These are phyloP conservation scores for Moesziomyces antarcticus DNA, from an alignment of 1,284 basidiomycete species.

Conservation along the genomic window DNA sequence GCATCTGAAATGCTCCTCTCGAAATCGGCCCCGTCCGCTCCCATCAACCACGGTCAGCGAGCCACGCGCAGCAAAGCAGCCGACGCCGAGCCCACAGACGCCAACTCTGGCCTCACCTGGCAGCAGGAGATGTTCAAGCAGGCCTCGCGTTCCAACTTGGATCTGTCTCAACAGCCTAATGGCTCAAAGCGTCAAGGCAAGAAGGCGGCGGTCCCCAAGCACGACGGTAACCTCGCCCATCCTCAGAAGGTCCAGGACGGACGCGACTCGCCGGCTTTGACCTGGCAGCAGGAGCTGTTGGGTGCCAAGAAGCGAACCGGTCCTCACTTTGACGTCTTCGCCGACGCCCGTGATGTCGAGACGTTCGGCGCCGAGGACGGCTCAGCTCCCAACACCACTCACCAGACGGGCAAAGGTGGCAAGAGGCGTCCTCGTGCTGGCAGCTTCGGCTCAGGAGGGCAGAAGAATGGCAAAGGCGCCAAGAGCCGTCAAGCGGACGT, in stretches of 20 bases:
- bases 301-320: conserved; percentile 48
- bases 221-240: conserved; percentile 45
- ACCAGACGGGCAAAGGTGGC: conserved; percentile 16
- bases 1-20: conserved; percentile 40
- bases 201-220: conserved; percentile 28
- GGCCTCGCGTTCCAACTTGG: conserved; percentile 21
- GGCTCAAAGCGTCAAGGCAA: conserved; percentile 23
- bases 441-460: conserved; percentile 39
- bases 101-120: conserved; percentile 47
- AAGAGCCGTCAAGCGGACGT: conserved; percentile 34
- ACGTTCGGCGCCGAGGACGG: conserved; percentile 49
- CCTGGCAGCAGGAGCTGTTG: conserved; percentile 59
- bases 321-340: conserved; percentile 57
- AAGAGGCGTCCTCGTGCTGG: conserved; percentile 39
- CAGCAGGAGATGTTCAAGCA: conserved; percentile 53
- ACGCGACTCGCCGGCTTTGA: conserved; percentile 44
- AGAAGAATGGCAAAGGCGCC: conserved; percentile 23
- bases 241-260: conserved; percentile 44
- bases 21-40: conserved; percentile 42
- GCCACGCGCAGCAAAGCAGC: conserved; percentile 13
- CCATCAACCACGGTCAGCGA: conserved; percentile 19
- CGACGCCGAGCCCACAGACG: conserved; percentile 7
- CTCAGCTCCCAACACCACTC: conserved; percentile 7
- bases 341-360: conserved; percentile 53
- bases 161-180: conserved; percentile 23